Conservation (phyloP, 2,329 filamentous ascomycete species). For the Fusarium albosuccineum region DNA sequence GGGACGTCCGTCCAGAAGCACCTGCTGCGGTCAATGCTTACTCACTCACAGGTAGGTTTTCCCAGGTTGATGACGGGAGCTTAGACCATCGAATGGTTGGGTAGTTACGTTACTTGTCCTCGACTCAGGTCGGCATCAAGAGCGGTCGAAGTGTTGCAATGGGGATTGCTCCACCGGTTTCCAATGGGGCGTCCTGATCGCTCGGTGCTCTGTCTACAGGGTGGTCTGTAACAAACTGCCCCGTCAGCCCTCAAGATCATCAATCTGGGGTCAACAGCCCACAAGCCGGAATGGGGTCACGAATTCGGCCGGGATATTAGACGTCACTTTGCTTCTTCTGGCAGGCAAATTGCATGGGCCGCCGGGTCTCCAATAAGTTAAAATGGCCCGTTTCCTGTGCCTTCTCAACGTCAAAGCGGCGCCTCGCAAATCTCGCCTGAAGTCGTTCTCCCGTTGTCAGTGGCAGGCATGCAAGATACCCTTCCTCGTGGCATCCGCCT, state of each 20-base stretch:
- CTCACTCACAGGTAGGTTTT: too few relatives aligned
- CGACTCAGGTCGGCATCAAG: too few relatives aligned
- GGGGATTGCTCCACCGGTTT: neutral
- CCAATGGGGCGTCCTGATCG: neutral
- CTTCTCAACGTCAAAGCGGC: slow-evolving; percentile 35
- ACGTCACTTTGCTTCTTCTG: slow-evolving; percentile 20
- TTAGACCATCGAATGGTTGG: too few relatives aligned
- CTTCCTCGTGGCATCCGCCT: slow-evolving; percentile 12
- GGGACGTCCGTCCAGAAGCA: too few relatives aligned
- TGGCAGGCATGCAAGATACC: neutral
- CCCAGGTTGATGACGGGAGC: too few relatives aligned
- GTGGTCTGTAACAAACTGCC: neutral
- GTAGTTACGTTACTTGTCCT: too few relatives aligned
- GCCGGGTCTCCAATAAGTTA: slow-evolving; percentile 6
- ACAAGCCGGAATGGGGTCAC: neutral
- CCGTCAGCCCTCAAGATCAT: slow-evolving; percentile 8
- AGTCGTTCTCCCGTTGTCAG: slow-evolving; percentile 4
- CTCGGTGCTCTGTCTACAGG: neutral
- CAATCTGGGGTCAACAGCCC: neutral
- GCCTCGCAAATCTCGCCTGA: slow-evolving; percentile 26
- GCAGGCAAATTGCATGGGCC: slow-evolving; percentile 24
- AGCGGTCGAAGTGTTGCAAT: too few relatives aligned
- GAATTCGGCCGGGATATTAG: neutral
- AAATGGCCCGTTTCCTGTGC: slow-evolving; percentile 3
- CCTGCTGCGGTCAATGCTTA: too few relatives aligned